Base-by-base conservation (phyloP, 2,329 filamentous ascomycete species). In the Pseudopyrenochaeta lycopersici region DNA sequence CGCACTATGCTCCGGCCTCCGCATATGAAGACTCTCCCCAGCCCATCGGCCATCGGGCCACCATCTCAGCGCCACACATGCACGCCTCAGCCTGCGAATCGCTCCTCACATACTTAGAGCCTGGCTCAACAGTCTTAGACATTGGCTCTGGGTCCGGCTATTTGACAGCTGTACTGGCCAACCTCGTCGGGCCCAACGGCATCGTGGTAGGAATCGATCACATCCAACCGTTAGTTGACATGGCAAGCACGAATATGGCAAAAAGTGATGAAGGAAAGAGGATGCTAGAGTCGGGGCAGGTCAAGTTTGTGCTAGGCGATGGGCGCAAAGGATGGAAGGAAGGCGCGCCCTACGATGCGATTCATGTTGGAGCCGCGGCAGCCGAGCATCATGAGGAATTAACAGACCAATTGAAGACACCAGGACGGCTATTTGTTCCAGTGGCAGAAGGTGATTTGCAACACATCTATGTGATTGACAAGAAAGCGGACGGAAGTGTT, bases 281-380 rank as follows among this genome's bases (percentile, higher is more conserved):
- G 10, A 76, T 96, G 49, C 75, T 97, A 12, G 82, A 83, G 1
- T 78, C 75, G 0, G 90, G 88, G 0, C 84, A 82, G 66, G 85
- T 93, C 36, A 80, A 81, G 52, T 96, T 96, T 69, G 82, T 93
- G 1, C 82, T 86, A 0, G 92, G 87, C 0, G 93, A 97, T 77
- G 81, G 81, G 11, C 64, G 81, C 56, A 70, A 74, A 48, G 81
- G 81, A 2, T 82, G 75, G 73, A 52, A 45, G 23, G 77, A 80
- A 11, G 81, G 78, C 56, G 64, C 69, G 15, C 83, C 87, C 0
- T 99, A 94, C 82, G 92, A 98, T 81, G 93, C 90, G 2, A 98
- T 99, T 54, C 95, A 98, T 72, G 95, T 98, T 2, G 95, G 95
- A 0, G 95, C 95, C 0, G 90, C 92, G 7, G 94, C 94, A 0